Conservation (phyloP, 306 rosid species). For the Adenanthera pavonina region DNA sequence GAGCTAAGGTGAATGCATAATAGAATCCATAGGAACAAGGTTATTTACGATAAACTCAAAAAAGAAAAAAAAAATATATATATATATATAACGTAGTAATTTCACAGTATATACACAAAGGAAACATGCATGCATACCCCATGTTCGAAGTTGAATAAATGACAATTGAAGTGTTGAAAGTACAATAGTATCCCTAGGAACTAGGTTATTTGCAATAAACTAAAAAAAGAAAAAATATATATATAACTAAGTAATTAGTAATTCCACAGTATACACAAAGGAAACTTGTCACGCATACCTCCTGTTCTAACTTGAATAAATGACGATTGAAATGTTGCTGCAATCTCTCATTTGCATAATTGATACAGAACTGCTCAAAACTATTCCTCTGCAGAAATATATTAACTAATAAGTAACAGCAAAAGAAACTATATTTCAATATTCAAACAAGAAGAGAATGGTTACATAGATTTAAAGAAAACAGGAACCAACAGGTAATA, state of each 20-base stretch:
- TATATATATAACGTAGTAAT: neutral
- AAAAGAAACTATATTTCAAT: constrained; percentile 34
- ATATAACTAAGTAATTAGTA: neutral
- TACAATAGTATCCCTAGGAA: neutral
- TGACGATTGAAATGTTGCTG: constrained; percentile 99
- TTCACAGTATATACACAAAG: neutral
- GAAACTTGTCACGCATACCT: constrained; percentile 58
- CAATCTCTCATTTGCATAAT: constrained; percentile 96
- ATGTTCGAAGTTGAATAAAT: neutral
- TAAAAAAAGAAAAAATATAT: neutral
- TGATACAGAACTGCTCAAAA: constrained; percentile 98
- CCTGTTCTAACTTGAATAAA: constrained; percentile 96
- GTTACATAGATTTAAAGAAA: constrained; percentile 3
- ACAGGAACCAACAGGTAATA: constrained; percentile 28
- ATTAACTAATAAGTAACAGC: constrained; percentile 9
- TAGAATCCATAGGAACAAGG: neutral
- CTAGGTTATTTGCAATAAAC: neutral
- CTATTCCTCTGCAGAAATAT: constrained; percentile 77
- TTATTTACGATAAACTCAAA: neutral
- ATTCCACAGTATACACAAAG: constrained; percentile 13
- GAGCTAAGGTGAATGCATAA: neutral
- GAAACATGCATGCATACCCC: neutral
- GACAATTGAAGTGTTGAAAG: neutral
- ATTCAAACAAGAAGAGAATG: constrained; percentile 15
- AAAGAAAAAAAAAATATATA: no score